These are phyloP conservation scores for Alternaria panax DNA, from an alignment of 2,329 filamentous ascomycete genomes.

Conservation along the genomic window DNA sequence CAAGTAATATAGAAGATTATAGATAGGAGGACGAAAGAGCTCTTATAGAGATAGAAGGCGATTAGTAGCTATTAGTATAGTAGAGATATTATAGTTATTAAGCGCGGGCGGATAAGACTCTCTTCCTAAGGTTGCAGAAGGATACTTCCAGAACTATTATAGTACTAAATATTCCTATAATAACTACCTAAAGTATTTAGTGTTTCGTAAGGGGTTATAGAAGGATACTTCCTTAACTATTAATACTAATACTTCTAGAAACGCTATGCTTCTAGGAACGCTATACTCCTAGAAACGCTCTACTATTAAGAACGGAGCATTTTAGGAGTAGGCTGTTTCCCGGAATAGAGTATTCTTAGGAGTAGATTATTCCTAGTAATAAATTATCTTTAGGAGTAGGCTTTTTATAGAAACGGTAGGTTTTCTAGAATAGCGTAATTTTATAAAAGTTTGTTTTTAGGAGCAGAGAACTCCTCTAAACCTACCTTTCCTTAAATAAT, in stretches of 20 bases:
- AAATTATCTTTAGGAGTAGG: background rate
- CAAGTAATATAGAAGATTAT: constrained; percentile 5
- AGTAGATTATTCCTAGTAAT: background rate
- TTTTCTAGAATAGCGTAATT: no score
- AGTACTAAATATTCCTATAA: background rate
- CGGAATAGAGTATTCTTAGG: background rate
- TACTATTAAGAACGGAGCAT: background rate
- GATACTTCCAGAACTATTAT: constrained; percentile 5
- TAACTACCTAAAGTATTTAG: background rate
- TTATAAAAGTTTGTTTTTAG: no score
- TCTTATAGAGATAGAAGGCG: background rate
- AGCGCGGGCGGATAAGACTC: background rate
- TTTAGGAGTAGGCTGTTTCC: background rate
- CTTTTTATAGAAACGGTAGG: no score
- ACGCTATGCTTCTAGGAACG: constrained; percentile 6
- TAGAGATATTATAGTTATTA: background rate
- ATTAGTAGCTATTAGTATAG: constrained; percentile 2
- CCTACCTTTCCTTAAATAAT: no score
- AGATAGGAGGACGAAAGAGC: constrained; percentile 5
- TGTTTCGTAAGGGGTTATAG: background rate
- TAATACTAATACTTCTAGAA: background rate
- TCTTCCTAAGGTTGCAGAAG: background rate
- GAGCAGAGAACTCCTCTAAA: no score
- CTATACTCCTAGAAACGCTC: background rate
- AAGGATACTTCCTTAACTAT: background rate